Evolutionary conservation across 2,329 filamentous ascomycete genomes (phyloP).

Genomic region (Claviceps sp.): DNA sequence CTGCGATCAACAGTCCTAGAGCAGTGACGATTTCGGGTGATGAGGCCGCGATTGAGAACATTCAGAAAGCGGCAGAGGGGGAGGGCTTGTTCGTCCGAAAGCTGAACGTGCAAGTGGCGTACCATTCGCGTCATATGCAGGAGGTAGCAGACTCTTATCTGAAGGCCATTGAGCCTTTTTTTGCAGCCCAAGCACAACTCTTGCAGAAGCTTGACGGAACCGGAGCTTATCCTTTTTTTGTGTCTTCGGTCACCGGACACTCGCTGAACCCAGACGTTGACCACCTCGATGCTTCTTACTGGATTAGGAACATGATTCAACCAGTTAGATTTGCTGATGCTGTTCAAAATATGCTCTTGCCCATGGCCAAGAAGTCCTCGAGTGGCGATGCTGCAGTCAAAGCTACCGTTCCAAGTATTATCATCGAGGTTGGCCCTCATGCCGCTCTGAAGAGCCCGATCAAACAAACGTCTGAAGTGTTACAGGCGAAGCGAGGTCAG

Average conservation of each 20-base stretch:
- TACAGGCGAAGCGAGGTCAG: slow-evolving; percentile 13
- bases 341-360: slow-evolving; percentile 2
- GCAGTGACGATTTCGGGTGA: slow-evolving; percentile 20
- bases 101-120: slow-evolving; percentile 21
- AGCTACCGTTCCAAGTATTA: slow-evolving; percentile 10
- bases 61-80: slow-evolving; percentile 12
- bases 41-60: slow-evolving; percentile 11
- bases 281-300: slow-evolving; percentile 8
- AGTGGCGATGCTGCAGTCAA: background rate
- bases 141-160: slow-evolving; percentile 5
- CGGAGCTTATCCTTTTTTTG: background rate
- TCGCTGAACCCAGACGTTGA: background rate
- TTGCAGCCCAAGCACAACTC: background rate
- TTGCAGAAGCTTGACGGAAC: background rate
- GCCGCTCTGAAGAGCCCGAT: slow-evolving; percentile 29
- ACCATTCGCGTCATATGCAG: slow-evolving; percentile 12
- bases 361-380: background rate
- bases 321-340: slow-evolving; percentile 14
- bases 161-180: slow-evolving; percentile 2
- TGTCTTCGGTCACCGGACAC: slow-evolving; percentile 4
- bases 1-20: slow-evolving; percentile 16
- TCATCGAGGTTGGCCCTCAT: slow-evolving; percentile 32
- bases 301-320: slow-evolving; percentile 12
- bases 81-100: slow-evolving; percentile 17
- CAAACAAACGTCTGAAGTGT: slow-evolving; percentile 22